Evolutionary conservation across 305 asterid genomes (phyloP).

Genomic region (Solanum hybrid): DNA sequence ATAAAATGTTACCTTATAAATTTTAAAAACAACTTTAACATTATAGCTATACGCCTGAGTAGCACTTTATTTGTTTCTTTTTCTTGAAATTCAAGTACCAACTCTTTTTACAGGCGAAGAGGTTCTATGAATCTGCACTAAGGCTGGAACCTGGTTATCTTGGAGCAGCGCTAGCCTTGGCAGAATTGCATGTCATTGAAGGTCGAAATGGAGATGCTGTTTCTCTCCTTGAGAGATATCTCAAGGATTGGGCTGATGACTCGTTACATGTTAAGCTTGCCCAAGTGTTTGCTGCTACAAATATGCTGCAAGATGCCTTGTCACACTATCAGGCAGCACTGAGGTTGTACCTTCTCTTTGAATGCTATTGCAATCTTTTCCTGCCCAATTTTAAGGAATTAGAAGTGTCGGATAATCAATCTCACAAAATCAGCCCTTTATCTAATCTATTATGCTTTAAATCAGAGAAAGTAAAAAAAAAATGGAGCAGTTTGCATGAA

Average conservation of each 20-base stretch:
- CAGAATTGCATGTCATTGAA: constrained; percentile 88
- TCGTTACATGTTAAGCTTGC: constrained; percentile 94
- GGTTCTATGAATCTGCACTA: constrained; percentile 87
- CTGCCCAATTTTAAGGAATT: not conserved
- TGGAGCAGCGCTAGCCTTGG: constrained; percentile 95
- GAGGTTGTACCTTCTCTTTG: constrained; percentile 31
- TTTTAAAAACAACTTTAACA: not conserved
- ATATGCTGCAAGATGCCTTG: constrained; percentile 86
- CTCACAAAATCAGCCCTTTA: not conserved
- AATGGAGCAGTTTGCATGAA: not conserved
- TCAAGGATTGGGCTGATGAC: constrained; percentile 95
- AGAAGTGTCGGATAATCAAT: not conserved
- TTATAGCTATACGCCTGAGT: not conserved
- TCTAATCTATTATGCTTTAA: not conserved
- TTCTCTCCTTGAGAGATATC: constrained; percentile 72
- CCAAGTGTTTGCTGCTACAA: constrained; percentile 87
- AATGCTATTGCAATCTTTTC: not conserved
- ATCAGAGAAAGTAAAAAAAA: not conserved
- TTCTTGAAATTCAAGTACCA: constrained; percentile 2
- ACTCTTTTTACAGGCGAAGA: constrained; percentile 62
- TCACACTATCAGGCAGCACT: constrained; percentile 92
- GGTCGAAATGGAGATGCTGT: constrained; percentile 93
- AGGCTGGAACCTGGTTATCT: constrained; percentile 97
- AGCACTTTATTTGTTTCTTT: not conserved
- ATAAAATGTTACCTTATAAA: not conserved